Conservation (phyloP, 164 flowering plant species). For the Pachysandra terminalis region DNA sequence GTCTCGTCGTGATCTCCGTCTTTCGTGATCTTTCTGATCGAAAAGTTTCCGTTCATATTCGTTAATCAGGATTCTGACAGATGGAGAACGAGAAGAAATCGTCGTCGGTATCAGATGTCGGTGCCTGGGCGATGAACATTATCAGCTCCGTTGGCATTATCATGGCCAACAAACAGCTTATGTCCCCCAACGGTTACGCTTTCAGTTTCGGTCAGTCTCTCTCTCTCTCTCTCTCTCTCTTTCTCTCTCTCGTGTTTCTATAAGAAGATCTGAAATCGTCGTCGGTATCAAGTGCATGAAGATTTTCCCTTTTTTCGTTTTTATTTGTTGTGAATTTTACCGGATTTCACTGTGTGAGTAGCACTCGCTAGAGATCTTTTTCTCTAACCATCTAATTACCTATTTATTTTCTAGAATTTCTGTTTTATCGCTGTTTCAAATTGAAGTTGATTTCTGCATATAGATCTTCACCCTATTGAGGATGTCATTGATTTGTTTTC, state of each 20-base stretch:
- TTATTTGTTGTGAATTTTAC: neutral
- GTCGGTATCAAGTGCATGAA: neutral
- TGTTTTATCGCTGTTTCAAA: neutral
- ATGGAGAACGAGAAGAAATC: conserved; percentile 60
- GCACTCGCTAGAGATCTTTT: too few species aligned
- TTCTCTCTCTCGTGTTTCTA: too few species aligned
- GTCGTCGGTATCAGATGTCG: conserved; percentile 65
- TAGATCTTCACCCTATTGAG: neutral
- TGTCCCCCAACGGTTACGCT: conserved; percentile 71
- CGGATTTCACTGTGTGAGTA: too few species aligned
- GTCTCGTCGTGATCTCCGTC: too few species aligned
- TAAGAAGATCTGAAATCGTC: too few species aligned
- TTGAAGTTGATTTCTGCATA: neutral
- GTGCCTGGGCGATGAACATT: conserved; percentile 93
- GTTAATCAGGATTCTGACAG: neutral
- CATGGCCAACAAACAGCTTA: conserved; percentile 94
- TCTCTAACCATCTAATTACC: too few species aligned
- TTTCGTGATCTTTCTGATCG: too few species aligned
- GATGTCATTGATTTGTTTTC: neutral
- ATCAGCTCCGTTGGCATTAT: conserved; percentile 88
- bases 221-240: conserved; percentile 8
- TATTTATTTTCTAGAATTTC: too few species aligned
- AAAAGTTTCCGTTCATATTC: too few species aligned
- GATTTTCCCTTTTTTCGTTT: neutral
- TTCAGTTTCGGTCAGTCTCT: conserved; percentile 65